These are phyloP conservation scores for Alternaria conjuncta DNA, from an alignment of 2,329 filamentous ascomycete genomes.

Conservation along the genomic window DNA sequence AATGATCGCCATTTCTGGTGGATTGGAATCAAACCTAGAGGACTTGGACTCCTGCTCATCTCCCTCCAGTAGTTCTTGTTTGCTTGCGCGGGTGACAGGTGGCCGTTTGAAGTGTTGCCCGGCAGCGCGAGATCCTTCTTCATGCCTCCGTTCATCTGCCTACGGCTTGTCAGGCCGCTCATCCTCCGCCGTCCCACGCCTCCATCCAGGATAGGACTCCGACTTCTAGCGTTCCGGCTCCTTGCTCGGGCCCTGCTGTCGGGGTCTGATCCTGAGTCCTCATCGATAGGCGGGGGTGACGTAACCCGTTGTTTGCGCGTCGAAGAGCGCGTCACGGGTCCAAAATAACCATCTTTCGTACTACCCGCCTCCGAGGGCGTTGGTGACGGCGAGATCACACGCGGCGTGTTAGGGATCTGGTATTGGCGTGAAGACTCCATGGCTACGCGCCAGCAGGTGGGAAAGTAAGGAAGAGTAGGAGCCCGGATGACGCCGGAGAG, in stretches of 20 bases:
- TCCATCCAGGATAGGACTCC: slow-evolving; percentile 65
- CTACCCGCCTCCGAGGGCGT: slow-evolving; percentile 54
- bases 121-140: slow-evolving; percentile 52
- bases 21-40: slow-evolving; percentile 91
- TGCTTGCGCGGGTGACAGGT: slow-evolving; percentile 69
- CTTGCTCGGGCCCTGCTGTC: slow-evolving; percentile 69
- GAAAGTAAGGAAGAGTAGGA: slow-evolving; percentile 67
- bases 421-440: slow-evolving; percentile 59
- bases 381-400: slow-evolving; percentile 89
- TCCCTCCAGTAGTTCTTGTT: slow-evolving; percentile 82
- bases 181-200: slow-evolving; percentile 52
- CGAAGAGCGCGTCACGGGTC: slow-evolving; percentile 78
- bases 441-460: slow-evolving; percentile 44
- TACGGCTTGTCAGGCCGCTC: slow-evolving; percentile 60
- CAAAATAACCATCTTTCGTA: slow-evolving; percentile 68
- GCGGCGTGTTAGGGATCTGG: slow-evolving; percentile 76
- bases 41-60: slow-evolving; percentile 89
- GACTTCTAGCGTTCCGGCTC: slow-evolving; percentile 53
- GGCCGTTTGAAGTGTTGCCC: slow-evolving; percentile 64
- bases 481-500: slow-evolving; percentile 64
- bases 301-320: slow-evolving; percentile 63
- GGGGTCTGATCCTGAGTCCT: slow-evolving; percentile 63
- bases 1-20: slow-evolving; percentile 90
- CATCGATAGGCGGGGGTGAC: slow-evolving; percentile 66
- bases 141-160: slow-evolving; percentile 39